A percentile compares a stretch with the other conserved stretches of the same genome.
phyloP scores from a whole-genome alignment of 2,329 filamentous ascomycete species.

The Nemania sp. region DNA sequence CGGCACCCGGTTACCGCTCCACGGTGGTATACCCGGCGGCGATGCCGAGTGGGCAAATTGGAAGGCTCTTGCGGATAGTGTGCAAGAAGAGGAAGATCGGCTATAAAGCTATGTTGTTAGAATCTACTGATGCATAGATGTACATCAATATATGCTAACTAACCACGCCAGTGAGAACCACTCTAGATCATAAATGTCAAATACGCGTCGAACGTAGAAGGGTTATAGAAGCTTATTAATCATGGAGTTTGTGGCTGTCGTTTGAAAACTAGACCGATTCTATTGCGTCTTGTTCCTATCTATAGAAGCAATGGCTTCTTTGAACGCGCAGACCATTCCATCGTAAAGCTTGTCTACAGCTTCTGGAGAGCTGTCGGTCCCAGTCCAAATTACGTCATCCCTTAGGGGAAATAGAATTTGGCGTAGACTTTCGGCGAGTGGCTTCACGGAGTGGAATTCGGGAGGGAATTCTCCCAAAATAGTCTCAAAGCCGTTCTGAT shows the following conservation, averaged over 20 bases:
- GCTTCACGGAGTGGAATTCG: constrained; percentile 40
- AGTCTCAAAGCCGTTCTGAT: constrained; percentile 33
- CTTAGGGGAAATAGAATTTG: constrained; percentile 41
- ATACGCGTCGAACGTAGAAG: background rate
- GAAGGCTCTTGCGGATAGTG: constrained; percentile 58
- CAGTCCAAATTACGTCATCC: constrained; percentile 39
- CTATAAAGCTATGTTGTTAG: constrained; percentile 4
- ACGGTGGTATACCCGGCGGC: constrained; percentile 68
- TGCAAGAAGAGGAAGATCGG: constrained; percentile 53
- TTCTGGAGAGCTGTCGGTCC: constrained; percentile 39
- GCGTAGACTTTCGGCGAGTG: constrained; percentile 38
- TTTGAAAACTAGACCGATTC: too few species aligned
- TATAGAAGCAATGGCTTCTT: constrained; percentile 38
- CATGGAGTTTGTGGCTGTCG: too few species aligned
- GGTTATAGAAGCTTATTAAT: too few species aligned
- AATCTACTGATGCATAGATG: background rate
- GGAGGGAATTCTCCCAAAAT: constrained; percentile 42
- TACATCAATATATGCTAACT: background rate
- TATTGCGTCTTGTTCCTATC: constrained; percentile 3
- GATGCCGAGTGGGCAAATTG: constrained; percentile 62
- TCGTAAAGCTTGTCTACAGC: constrained; percentile 38
- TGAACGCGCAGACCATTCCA: constrained; percentile 53
- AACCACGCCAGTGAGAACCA: background rate
- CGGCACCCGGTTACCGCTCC: constrained; percentile 69
- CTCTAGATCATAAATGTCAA: background rate